Percentiles rank a stretch among this genome's conserved stretches.
Evolutionary conservation across 495 filamentous ascomycete species (phyloP).

Genomic region (Annulohypoxylon moriforme): DNA sequence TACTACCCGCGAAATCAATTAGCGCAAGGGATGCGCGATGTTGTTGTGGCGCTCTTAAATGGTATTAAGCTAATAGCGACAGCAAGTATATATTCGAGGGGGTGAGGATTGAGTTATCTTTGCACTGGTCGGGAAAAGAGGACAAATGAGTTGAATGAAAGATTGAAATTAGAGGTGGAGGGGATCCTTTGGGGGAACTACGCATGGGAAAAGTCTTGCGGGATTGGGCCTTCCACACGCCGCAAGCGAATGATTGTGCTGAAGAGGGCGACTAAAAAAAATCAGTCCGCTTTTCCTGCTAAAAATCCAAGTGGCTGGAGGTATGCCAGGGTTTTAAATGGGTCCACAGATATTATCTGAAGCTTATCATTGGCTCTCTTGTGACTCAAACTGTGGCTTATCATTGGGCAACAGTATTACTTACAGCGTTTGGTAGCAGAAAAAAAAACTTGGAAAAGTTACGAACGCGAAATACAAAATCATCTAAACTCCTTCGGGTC

Average conservation of each 20-base stretch:
- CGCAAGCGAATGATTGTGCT: conserved; percentile 41
- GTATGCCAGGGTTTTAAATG: conserved; percentile 25
- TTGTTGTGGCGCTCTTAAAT: conserved; percentile 17
- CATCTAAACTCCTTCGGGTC: conserved; percentile 8
- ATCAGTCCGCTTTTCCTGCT: conserved; percentile 32
- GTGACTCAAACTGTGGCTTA: conserved; percentile 34
- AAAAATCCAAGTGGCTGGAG: conserved; percentile 46
- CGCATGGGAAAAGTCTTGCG: conserved; percentile 36
- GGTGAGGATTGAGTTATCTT: conserved; percentile 28
- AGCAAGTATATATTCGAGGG: conserved; percentile 33
- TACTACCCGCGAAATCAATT: conserved; percentile 31
- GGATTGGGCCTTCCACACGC: conserved; percentile 34
- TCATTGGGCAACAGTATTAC: conserved; percentile 20
- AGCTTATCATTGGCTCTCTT: conserved; percentile 20
- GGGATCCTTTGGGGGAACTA: conserved; percentile 32
- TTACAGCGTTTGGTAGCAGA: neutral
- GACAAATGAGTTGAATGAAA: conserved; percentile 43
- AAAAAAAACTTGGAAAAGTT: conserved; percentile 8
- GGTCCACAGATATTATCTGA: neutral
- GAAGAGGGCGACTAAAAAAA: conserved; percentile 40
- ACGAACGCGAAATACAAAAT: neutral
- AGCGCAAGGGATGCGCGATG: conserved; percentile 32
- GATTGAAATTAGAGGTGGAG: conserved; percentile 40
- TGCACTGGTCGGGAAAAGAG: conserved; percentile 34
- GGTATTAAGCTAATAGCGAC: conserved; percentile 15